These are phyloP conservation scores for Amoebophrya sp. DNA, from an alignment of 169 alveolate species.

Conservation along the genomic window DNA sequence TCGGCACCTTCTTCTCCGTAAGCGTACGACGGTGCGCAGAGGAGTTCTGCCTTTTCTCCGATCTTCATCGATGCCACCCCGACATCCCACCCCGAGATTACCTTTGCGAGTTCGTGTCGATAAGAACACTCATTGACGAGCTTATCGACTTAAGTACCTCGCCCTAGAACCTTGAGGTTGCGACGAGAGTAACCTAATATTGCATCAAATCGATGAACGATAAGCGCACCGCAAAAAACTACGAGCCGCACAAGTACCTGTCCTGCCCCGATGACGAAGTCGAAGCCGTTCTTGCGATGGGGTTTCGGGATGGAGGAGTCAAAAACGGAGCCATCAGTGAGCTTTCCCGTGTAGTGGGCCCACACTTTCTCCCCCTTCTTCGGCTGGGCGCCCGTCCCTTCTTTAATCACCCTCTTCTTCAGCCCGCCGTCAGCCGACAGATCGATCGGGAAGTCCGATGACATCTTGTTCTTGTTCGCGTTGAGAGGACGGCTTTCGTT, in stretches of 20 bases:
- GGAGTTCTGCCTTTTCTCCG: not conserved
- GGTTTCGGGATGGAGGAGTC: constrained; percentile 3
- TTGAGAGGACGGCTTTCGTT: too few relatives aligned
- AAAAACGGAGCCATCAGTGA: not conserved
- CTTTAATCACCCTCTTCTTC: not conserved
- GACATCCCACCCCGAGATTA: not conserved
- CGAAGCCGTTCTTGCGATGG: not conserved
- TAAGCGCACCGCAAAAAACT: too few relatives aligned
- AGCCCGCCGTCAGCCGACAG: not conserved
- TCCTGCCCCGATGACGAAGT: not conserved
- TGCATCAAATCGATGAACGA: too few relatives aligned
- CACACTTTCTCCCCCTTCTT: not conserved
- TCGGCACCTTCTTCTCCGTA: not conserved
- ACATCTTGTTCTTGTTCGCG: too few relatives aligned
- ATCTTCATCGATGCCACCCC: not conserved
- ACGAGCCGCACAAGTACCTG: not conserved
- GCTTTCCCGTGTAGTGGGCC: not conserved
- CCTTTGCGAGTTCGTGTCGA: too few relatives aligned
- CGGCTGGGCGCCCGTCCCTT: not conserved
- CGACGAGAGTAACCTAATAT: too few relatives aligned
- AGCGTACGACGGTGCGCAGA: not conserved
- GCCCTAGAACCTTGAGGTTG: too few relatives aligned
- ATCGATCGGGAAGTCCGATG: not conserved
- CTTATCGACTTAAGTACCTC: too few relatives aligned
- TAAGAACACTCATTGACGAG: too few relatives aligned